A percentile compares a stretch with the other conserved stretches of the same genome.
These are phyloP conservation scores for Triticum monococcum DNA, from an alignment of 176 grass and related monocot species.

Conservation along the genomic window DNA sequence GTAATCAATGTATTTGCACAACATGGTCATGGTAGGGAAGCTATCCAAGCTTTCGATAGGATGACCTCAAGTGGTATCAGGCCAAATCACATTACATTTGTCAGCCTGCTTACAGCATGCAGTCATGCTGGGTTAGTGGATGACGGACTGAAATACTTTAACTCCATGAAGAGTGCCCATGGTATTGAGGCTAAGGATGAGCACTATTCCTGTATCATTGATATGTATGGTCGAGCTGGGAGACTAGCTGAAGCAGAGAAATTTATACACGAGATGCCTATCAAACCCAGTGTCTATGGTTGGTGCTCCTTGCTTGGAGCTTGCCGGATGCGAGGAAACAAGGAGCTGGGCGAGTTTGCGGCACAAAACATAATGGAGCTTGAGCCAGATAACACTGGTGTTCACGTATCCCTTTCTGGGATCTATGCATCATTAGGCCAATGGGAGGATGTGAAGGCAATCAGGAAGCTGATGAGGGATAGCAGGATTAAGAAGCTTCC, in stretches of 20 bases:
- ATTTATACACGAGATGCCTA: constrained; percentile 56
- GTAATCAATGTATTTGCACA: constrained; percentile 48
- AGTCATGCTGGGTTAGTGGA: constrained; percentile 69
- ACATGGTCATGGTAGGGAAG: constrained; percentile 55
- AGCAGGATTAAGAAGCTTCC: constrained; percentile 62
- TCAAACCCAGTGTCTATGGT: constrained; percentile 57
- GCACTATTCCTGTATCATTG: constrained; percentile 69
- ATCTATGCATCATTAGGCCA: constrained; percentile 65
- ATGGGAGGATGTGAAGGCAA: constrained; percentile 64
- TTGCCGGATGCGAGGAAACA: constrained; percentile 60
- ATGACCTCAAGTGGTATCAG: constrained; percentile 49
- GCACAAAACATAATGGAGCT: constrained; percentile 65
- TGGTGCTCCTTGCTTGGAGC: constrained; percentile 74
- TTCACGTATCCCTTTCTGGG: constrained; percentile 59
- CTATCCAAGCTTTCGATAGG: constrained; percentile 41
- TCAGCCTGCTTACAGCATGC: constrained; percentile 63
- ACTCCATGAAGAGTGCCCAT: constrained; percentile 54
- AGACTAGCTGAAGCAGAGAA: constrained; percentile 56
- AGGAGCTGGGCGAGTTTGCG: constrained; percentile 58
- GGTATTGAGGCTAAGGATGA: constrained; percentile 54
- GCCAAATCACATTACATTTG: constrained; percentile 65
- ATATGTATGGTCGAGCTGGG: constrained; percentile 70
- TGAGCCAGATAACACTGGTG: constrained; percentile 54
- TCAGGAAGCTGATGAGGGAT: constrained; percentile 63
- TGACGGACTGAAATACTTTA: constrained; percentile 48